A percentile compares a stretch with the other conserved stretches of the same genome.
Evolutionary conservation across 768 basidiomycete species (phyloP).

Genomic region (Gloeophyllum trabeum): DNA sequence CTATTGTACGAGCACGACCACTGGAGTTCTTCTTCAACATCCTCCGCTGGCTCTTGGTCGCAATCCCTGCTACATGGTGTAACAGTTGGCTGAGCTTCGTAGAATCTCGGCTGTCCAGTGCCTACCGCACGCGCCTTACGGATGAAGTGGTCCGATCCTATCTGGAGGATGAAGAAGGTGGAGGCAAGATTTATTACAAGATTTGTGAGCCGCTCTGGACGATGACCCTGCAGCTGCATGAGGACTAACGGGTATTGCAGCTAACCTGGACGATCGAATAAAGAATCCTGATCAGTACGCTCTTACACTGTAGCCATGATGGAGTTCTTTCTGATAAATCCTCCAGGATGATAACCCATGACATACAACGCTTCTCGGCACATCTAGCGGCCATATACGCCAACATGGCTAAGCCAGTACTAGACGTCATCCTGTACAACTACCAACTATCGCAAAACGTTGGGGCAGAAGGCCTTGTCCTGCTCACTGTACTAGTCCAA

Average conservation of each 20-base stretch:
- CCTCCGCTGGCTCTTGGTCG: conserved; percentile 80
- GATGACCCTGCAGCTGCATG: no score
- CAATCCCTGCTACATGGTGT: conserved; percentile 88
- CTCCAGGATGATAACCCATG: conserved; percentile 84
- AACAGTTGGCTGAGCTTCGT: conserved; percentile 90
- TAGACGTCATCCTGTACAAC: conserved; percentile 92
- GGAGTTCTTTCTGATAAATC: conserved; percentile 5
- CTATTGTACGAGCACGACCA: conserved; percentile 81
- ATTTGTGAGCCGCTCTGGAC: conserved; percentile 56
- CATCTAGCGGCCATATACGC: conserved; percentile 90
- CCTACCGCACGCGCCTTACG: conserved; percentile 81
- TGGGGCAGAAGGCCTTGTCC: conserved; percentile 83
- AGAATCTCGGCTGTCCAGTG: conserved; percentile 86
- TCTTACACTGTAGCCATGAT: not conserved
- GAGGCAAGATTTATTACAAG: conserved; percentile 90
- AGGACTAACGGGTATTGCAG: conserved; percentile 22
- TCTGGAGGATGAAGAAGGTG: conserved; percentile 61
- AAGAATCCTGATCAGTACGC: conserved; percentile 89
- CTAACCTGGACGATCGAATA: conserved; percentile 90
- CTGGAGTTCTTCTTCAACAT: conserved; percentile 77
- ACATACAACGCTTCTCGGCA: conserved; percentile 86
- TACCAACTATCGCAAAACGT: conserved; percentile 91
- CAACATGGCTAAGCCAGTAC: conserved; percentile 86
- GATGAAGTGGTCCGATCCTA: conserved; percentile 75
- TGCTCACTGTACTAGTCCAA: conserved; percentile 79